Conservation (phyloP, 495 filamentous ascomycete genomes). For the Lepidopterella palustris region DNA sequence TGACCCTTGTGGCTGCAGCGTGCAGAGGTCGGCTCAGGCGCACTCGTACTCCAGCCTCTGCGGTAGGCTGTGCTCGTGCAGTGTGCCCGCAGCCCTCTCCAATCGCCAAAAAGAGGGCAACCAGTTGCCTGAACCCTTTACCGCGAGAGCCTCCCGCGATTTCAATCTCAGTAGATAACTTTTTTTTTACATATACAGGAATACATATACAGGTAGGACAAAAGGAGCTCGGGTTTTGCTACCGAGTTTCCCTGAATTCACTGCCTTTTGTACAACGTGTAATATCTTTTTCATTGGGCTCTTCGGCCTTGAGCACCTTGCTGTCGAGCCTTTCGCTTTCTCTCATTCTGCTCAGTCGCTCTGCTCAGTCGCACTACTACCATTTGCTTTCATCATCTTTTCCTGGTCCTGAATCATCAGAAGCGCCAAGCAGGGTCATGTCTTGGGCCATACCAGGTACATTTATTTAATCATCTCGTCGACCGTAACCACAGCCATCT, state of each 20-base stretch:
- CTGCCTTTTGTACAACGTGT: no score
- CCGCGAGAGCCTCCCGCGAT: neutral
- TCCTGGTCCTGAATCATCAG: neutral
- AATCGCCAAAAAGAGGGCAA: neutral
- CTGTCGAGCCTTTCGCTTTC: no score
- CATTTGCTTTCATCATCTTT: no score
- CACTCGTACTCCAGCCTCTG: slow-evolving; percentile 1
- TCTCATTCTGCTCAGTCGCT: no score
- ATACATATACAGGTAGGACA: no score
- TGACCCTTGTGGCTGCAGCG: neutral
- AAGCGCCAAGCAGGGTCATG: neutral
- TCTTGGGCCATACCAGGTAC: neutral
- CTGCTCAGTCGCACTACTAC: no score
- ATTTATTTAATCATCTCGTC: neutral
- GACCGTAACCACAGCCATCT: neutral
- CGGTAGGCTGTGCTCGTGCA: neutral
- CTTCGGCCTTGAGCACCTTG: no score
- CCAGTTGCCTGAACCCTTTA: neutral
- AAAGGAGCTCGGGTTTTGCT: no score
- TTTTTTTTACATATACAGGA: no score
- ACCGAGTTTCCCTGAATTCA: no score
- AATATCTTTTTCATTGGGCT: no score
- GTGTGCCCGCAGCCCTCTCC: neutral
- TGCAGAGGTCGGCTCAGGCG: neutral
- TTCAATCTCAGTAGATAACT: neutral